A percentile compares a stretch with the other conserved stretches of the same genome.
Conservation (phyloP, 805 yeast species). For the Wickerhamiella australiensis region DNA sequence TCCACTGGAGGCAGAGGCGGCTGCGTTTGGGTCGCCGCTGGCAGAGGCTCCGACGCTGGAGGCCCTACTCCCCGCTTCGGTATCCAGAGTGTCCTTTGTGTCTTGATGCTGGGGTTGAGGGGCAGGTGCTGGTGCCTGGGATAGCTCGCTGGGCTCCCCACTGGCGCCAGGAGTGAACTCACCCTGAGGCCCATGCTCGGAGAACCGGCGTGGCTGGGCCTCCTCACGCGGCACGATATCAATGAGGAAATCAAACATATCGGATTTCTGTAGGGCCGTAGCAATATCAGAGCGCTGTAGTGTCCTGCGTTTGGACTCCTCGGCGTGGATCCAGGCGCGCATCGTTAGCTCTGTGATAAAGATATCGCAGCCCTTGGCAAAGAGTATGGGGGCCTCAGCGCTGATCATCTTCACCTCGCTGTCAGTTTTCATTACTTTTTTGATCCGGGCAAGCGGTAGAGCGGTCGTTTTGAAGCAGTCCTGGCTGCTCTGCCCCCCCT, state of each 20-base stretch:
- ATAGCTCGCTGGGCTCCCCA: neutral
- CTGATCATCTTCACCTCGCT: conserved; percentile 95
- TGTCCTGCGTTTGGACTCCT: conserved; percentile 88
- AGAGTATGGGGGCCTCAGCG: conserved; percentile 94
- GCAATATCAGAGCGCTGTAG: conserved; percentile 90
- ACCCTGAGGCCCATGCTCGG: neutral
- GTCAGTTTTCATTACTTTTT: conserved; percentile 96
- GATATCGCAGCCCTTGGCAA: conserved; percentile 96
- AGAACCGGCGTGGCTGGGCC: conserved; percentile 29
- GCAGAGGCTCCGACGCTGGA: neutral
- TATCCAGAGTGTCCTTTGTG: neutral
- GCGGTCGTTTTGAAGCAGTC: conserved; percentile 92
- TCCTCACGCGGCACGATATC: conserved; percentile 92
- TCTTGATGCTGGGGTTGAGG: neutral
- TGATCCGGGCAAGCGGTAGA: conserved; percentile 88
- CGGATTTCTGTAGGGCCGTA: conserved; percentile 84
- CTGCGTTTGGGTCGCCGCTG: neutral
- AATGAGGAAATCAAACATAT: conserved; percentile 93
- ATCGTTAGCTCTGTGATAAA: conserved; percentile 93
- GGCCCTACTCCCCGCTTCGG: neutral
- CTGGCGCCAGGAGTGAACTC: neutral
- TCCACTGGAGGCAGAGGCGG: neutral
- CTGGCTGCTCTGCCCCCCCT: conserved; percentile 37
- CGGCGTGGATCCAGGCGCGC: conserved; percentile 99
- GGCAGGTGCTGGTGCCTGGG: neutral